Evolutionary conservation across 495 filamentous ascomycete genomes (phyloP).

Genomic region (Mycothermus thermophilus): DNA sequence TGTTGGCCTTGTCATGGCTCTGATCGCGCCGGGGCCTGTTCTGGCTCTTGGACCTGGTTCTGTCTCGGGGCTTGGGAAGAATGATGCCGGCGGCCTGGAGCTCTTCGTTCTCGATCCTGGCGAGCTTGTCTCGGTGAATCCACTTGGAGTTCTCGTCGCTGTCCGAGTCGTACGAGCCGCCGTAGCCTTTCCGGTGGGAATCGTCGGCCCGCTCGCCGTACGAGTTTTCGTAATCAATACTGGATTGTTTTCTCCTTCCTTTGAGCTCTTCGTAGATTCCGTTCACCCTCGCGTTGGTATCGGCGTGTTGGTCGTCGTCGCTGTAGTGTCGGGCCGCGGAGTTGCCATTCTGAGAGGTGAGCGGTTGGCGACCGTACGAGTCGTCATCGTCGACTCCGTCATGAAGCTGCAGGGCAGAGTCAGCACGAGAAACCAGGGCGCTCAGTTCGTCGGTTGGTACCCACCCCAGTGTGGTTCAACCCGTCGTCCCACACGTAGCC

Average conservation of each 20-base stretch:
- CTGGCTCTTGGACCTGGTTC: conserved; percentile 28
- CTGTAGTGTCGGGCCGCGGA: conserved; percentile 7
- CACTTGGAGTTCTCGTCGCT: conserved; percentile 57
- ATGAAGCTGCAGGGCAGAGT: too few relatives aligned
- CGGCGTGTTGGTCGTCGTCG: conserved; percentile 7
- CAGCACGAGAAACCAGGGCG: too few relatives aligned
- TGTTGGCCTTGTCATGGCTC: conserved; percentile 18
- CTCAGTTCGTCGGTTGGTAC: too few relatives aligned
- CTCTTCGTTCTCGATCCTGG: conserved; percentile 84
- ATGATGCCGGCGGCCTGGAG: conserved; percentile 74
- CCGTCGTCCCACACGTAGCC: conserved; percentile 39
- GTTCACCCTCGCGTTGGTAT: conserved; percentile 9
- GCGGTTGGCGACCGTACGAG: conserved; percentile 7
- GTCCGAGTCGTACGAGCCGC: conserved; percentile 1
- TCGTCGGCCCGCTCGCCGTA: conserved; percentile 8
- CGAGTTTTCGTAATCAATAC: conserved; percentile 43
- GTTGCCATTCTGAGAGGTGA: conserved; percentile 23
- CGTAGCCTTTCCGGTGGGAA: conserved; percentile 1
- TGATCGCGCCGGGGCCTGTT: conserved; percentile 37
- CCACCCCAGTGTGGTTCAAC: too few relatives aligned
- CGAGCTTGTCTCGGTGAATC: conserved; percentile 95
- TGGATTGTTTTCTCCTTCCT: conserved; percentile 37
- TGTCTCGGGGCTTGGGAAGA: conserved; percentile 45
- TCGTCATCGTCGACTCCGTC: conserved; percentile 11
- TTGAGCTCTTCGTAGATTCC: conserved; percentile 23